Evolutionary conservation across 164 flowering plant genomes (phyloP).

Genomic region (grape (Vitis vinifera)): DNA sequence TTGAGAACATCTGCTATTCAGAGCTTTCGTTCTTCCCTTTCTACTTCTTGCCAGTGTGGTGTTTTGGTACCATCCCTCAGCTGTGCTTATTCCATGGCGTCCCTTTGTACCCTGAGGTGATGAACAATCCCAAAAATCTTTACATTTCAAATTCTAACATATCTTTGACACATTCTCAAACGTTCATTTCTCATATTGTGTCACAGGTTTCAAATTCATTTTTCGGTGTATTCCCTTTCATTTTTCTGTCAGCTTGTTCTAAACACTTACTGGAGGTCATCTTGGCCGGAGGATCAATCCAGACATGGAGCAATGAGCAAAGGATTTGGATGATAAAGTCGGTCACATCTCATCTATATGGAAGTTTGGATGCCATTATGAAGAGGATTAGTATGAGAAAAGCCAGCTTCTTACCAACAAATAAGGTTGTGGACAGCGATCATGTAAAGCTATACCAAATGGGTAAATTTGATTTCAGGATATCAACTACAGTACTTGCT

Average conservation of each 20-base stretch:
- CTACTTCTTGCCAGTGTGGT: slow-evolving; percentile 28
- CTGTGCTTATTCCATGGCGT: slow-evolving; percentile 43
- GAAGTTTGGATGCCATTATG: slow-evolving; percentile 33
- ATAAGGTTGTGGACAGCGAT: slow-evolving; percentile 36
- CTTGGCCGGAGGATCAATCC: slow-evolving; percentile 23
- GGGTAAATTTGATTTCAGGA: slow-evolving; percentile 41
- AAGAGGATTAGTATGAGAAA: slow-evolving; percentile 28
- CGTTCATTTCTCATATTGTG: too few species aligned
- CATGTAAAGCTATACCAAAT: slow-evolving; percentile 21
- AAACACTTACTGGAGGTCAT: slow-evolving; percentile 34
- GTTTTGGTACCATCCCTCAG: slow-evolving; percentile 40
- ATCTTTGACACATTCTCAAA: too few species aligned
- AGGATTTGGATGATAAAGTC: slow-evolving; percentile 46
- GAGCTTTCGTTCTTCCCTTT: slow-evolving; percentile 22
- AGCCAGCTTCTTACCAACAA: slow-evolving; percentile 45
- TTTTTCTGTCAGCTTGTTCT: slow-evolving; percentile 24
- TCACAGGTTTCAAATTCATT: slow-evolving; percentile 29
- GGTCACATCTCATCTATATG: slow-evolving; percentile 33
- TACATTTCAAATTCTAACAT: too few species aligned
- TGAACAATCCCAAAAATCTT: background rate
- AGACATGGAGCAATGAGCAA: slow-evolving; percentile 35
- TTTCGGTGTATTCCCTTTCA: slow-evolving; percentile 22
- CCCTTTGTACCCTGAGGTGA: slow-evolving; percentile 40
- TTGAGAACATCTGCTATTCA: slow-evolving; percentile 35
- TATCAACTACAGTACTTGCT: slow-evolving; percentile 30